Evolutionary conservation across 352 stramenopile genomes (phyloP).

Genomic region (Pythium guiyangense): DNA sequence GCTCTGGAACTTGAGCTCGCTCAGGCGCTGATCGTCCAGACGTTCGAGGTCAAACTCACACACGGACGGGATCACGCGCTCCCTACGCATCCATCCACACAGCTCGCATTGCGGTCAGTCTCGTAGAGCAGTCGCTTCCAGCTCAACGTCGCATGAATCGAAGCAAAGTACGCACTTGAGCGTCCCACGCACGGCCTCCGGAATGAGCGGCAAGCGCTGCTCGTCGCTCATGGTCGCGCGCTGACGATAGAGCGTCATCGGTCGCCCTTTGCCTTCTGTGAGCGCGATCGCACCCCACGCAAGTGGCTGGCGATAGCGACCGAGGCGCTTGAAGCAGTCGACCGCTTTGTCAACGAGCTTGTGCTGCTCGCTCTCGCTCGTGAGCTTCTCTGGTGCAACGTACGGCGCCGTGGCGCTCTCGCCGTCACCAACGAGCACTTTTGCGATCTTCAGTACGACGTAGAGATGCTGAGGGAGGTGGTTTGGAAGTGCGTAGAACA

Average conservation of each 20-base stretch:
- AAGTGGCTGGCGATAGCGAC: slow-evolving; percentile 47
- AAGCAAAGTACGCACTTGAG: slow-evolving; percentile 29
- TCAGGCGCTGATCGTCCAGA: slow-evolving; percentile 34
- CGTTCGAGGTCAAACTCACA: slow-evolving; percentile 61
- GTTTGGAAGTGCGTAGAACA: slow-evolving; percentile 57
- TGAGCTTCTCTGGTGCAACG: slow-evolving; percentile 53
- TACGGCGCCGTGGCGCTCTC: slow-evolving; percentile 54
- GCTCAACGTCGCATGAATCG: no score
- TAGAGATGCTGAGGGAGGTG: slow-evolving; percentile 45
- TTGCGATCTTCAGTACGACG: slow-evolving; percentile 65
- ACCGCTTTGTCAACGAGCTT: slow-evolving; percentile 49
- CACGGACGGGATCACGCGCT: slow-evolving; percentile 40
- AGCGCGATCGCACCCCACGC: slow-evolving; percentile 58
- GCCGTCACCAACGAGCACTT: slow-evolving; percentile 48
- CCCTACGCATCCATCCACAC: slow-evolving; percentile 15
- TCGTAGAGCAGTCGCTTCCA: no score
- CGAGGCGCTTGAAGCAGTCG: slow-evolving; percentile 42
- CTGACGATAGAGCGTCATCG: slow-evolving; percentile 65
- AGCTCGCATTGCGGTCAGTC: neutral
- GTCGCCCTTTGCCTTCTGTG: slow-evolving; percentile 29
- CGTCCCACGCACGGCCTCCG: slow-evolving; percentile 43
- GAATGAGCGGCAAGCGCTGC: slow-evolving; percentile 43
- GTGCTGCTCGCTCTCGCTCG: slow-evolving; percentile 38
- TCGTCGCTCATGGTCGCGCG: slow-evolving; percentile 55
- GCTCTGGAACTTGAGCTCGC: slow-evolving; percentile 35